These are phyloP conservation scores for Aurifilum marmelostoma DNA, from an alignment of 2,329 filamentous ascomycete species.

Conservation along the genomic window DNA sequence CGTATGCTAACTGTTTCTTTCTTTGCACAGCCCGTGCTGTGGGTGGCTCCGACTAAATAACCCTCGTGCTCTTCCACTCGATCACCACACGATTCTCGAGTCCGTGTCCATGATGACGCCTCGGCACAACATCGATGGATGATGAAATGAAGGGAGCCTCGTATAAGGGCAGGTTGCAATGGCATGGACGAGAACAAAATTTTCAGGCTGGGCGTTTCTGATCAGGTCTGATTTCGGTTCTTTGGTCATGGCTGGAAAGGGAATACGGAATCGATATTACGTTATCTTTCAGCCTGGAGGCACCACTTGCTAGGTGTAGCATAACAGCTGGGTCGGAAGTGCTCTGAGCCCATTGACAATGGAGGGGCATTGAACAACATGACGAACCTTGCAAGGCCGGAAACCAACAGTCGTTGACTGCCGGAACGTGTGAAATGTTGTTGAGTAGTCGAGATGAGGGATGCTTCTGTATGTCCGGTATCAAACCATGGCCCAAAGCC, in stretches of 20 bases:
- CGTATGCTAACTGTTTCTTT: conserved; percentile 36
- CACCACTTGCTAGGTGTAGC: conserved; percentile 38
- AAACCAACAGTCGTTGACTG: background rate
- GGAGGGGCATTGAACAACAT: conserved; percentile 36
- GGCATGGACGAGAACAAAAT: conserved; percentile 21
- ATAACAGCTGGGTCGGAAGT: conserved; percentile 40
- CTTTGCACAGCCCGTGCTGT: conserved; percentile 62
- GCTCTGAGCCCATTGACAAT: conserved; percentile 40
- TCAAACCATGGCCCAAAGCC: background rate
- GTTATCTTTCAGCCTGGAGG: conserved; percentile 23
- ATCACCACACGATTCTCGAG: conserved; percentile 32
- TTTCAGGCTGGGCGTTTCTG: conserved; percentile 34
- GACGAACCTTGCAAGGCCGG: background rate
- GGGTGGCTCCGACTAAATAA: conserved; percentile 52
- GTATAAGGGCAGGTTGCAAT: conserved; percentile 24
- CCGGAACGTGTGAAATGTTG: background rate
- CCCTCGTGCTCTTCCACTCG: conserved; percentile 19
- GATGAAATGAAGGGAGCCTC: conserved; percentile 25
- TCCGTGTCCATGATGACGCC: conserved; percentile 26
- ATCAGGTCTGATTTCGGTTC: conserved; percentile 22
- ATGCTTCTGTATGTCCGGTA: background rate
- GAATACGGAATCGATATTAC: conserved; percentile 33
- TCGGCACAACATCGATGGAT: conserved; percentile 24
- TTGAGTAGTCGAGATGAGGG: background rate
- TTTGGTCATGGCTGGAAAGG: conserved; percentile 38